Conservation (phyloP, 2,329 filamentous ascomycete genomes). For the Aspergillus candidus region DNA sequence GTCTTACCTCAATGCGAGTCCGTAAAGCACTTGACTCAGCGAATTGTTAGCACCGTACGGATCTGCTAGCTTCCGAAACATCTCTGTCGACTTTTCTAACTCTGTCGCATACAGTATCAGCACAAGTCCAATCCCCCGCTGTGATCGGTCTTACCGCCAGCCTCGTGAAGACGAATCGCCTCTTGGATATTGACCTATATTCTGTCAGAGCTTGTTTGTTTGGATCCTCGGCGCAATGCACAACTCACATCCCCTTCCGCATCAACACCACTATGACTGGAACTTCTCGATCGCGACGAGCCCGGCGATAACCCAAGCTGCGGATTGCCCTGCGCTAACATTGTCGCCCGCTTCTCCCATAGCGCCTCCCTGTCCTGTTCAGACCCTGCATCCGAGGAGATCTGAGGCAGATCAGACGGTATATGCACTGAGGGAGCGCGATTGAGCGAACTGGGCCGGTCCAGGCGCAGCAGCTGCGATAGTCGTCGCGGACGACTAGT, state of each 20-base stretch:
- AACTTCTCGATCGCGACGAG: conserved; percentile 25
- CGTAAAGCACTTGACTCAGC: conserved; percentile 90
- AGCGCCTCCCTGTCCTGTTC: conserved; percentile 58
- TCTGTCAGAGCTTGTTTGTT: not conserved
- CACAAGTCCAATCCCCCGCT: not conserved
- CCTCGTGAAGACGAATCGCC: conserved; percentile 90
- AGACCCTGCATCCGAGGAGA: conserved; percentile 48
- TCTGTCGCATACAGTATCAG: conserved; percentile 37
- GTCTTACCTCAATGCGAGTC: conserved; percentile 73
- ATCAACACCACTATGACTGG: conserved; percentile 28
- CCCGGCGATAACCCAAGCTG: conserved; percentile 37
- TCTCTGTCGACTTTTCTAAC: conserved; percentile 68
- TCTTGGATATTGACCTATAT: conserved; percentile 67
- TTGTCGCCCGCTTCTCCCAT: conserved; percentile 93
- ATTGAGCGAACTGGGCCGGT: conserved; percentile 24
- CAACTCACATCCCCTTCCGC: conserved; percentile 32
- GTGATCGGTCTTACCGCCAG: conserved; percentile 47
- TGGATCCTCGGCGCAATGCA: not conserved
- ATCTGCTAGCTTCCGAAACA: conserved; percentile 81
- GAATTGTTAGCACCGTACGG: conserved; percentile 83
- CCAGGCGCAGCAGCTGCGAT: conserved; percentile 31
- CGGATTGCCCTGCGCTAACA: conserved; percentile 61
- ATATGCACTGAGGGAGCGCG: conserved; percentile 57
- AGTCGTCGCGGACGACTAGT: conserved; percentile 25
- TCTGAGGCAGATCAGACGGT: conserved; percentile 72